Percentiles rank a stretch among this genome's conserved stretches.
These are phyloP conservation scores for Pythium plurisporium DNA, from an alignment of 352 stramenopile genomes.

Conservation along the genomic window DNA sequence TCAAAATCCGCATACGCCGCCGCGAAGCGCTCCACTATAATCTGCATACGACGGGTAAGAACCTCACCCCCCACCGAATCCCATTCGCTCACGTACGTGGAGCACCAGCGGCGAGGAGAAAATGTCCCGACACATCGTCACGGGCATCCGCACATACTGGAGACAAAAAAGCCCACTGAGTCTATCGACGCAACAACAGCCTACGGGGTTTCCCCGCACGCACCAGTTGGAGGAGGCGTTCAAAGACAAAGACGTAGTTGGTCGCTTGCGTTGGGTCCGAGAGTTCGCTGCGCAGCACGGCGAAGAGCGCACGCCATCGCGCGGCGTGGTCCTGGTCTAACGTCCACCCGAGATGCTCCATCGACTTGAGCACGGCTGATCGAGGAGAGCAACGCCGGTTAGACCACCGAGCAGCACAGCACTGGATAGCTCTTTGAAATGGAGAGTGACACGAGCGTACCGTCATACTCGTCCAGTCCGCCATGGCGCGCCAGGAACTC, in stretches of 20 bases:
- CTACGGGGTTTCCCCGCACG: neutral
- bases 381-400: neutral
- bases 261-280: conserved; percentile 17
- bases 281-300: conserved; percentile 47
- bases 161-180: neutral
- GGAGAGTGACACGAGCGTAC: neutral
- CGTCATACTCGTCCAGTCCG: conserved; percentile 28
- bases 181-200: neutral
- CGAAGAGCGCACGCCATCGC: conserved; percentile 47
- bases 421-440: neutral
- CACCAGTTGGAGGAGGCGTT: conserved; percentile 57
- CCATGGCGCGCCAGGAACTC: conserved; percentile 29
- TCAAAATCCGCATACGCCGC: conserved; percentile 44
- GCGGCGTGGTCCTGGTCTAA: conserved; percentile 44
- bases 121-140: conserved; percentile 26
- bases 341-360: conserved; percentile 39
- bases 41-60: no score
- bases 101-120: conserved; percentile 60
- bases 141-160: conserved; percentile 29
- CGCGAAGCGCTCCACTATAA: conserved; percentile 61
- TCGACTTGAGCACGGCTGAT: conserved; percentile 25
- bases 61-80: no score
- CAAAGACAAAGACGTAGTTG: conserved; percentile 64
- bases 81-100: conserved; percentile 37
- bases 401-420: neutral